A percentile compares a stretch with the other conserved stretches of the same genome.
Conservation (phyloP, 106 monocot species). For the Dendrobium chrysotoxum region DNA sequence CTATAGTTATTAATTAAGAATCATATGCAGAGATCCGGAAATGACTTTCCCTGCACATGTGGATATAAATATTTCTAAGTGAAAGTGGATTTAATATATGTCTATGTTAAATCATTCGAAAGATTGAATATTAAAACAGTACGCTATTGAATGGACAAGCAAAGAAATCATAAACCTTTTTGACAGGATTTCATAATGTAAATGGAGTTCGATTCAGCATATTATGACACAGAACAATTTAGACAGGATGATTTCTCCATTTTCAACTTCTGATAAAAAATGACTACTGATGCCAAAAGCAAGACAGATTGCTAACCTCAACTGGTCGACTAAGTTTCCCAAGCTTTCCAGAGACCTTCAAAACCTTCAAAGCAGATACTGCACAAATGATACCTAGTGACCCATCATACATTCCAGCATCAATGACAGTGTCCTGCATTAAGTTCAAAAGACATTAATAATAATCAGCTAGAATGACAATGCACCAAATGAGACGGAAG, state of each 20-base stretch:
- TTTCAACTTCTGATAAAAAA: neutral
- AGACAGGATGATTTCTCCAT: neutral
- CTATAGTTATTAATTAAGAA: neutral
- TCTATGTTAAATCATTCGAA: neutral
- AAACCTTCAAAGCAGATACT: conserved; percentile 77
- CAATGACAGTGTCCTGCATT: conserved; percentile 89
- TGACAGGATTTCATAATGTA: neutral
- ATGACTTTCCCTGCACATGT: neutral
- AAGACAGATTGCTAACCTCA: conserved; percentile 46
- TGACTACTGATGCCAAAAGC: neutral
- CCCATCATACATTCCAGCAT: conserved; percentile 95
- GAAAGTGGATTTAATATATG: neutral
- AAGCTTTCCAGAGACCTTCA: conserved; percentile 53
- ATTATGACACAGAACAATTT: neutral
- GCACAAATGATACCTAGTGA: conserved; percentile 76
- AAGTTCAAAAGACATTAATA: neutral
- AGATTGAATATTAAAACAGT: neutral
- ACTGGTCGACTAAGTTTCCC: conserved; percentile 56
- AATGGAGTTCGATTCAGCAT: neutral
- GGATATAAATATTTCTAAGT: neutral
- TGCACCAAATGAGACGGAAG: neutral
- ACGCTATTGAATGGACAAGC: neutral
- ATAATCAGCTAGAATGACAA: neutral
- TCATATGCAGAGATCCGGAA: neutral
- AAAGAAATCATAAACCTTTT: neutral